Conservation (phyloP, 257 asterid species). For the Salvia hispanica region DNA sequence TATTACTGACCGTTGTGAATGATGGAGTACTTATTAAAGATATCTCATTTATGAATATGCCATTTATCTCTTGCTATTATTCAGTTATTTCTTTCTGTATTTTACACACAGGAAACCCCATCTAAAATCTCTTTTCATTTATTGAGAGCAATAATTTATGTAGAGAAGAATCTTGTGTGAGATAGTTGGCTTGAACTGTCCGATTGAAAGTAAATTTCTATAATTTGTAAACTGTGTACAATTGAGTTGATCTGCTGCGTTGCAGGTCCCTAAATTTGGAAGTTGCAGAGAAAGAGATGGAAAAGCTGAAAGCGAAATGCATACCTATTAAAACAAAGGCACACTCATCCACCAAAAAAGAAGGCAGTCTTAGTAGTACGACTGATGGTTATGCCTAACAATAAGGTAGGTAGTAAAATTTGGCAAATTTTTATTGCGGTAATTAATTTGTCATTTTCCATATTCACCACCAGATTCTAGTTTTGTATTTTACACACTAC, state of each 20-base stretch:
- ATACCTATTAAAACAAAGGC: conserved; percentile 29
- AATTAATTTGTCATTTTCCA: not conserved
- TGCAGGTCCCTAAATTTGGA: conserved; percentile 34
- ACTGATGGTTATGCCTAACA: not conserved
- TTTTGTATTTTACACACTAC: not conserved
- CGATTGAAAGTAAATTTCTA: not conserved
- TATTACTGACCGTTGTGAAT: no score
- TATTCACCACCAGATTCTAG: not conserved
- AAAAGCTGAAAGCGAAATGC: conserved; percentile 33
- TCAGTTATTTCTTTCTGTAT: no score
- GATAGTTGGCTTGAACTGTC: not conserved
- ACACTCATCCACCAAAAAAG: conserved; percentile 21
- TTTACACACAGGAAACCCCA: no score
- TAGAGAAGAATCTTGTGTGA: not conserved
- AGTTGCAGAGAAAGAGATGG: conserved; percentile 30
- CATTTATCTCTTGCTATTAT: no score
- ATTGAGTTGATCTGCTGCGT: not conserved
- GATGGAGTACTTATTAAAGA: no score
- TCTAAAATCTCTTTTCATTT: not conserved
- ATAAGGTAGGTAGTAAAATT: conserved; percentile 1
- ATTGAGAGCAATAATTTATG: not conserved
- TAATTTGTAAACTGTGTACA: not conserved
- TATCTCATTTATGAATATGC: no score
- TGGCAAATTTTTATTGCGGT: not conserved
- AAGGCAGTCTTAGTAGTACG: not conserved